Evolutionary conservation across 805 yeast species (phyloP).

Genomic region (Yarrowia keelungensis): DNA sequence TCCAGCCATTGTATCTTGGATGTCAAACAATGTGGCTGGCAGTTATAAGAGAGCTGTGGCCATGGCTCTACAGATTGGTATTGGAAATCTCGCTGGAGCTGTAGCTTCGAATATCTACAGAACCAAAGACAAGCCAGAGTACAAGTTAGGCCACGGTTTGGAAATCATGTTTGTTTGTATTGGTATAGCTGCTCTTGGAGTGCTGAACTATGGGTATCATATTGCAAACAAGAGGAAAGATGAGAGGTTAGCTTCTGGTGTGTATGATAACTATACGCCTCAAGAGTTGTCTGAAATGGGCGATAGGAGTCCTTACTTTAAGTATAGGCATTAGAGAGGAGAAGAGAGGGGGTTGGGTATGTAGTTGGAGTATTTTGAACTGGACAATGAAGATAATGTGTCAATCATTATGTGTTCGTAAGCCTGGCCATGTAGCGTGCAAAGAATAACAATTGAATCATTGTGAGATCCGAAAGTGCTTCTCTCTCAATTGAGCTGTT

Average conservation of each 20-base stretch:
- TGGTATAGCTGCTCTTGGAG: not conserved
- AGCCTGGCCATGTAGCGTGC: too few species aligned
- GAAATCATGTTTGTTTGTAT: constrained; percentile 1
- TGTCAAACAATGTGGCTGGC: not conserved
- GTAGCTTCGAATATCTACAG: constrained; percentile 3
- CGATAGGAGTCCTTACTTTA: not conserved
- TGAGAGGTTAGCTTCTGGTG: not conserved
- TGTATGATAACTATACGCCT: not conserved
- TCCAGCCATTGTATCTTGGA: constrained; percentile 2
- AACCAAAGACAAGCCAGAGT: not conserved
- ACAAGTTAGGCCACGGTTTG: not conserved
- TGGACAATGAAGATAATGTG: too few species aligned
- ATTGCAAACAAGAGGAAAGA: not conserved
- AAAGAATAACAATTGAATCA: too few species aligned
- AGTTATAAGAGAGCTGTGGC: not conserved
- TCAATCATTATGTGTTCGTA: too few species aligned
- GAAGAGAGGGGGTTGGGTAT: too few species aligned
- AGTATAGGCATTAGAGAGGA: not conserved
- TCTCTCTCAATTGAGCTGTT: too few species aligned
- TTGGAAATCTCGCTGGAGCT: not conserved
- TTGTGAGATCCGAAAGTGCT: too few species aligned
- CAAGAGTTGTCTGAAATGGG: not conserved
- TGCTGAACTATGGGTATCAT: not conserved
- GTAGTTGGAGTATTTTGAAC: too few species aligned
- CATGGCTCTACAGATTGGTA: not conserved